These are phyloP conservation scores for Chiua sp. DNA, from an alignment of 1,284 basidiomycete genomes.

Conservation along the genomic window DNA sequence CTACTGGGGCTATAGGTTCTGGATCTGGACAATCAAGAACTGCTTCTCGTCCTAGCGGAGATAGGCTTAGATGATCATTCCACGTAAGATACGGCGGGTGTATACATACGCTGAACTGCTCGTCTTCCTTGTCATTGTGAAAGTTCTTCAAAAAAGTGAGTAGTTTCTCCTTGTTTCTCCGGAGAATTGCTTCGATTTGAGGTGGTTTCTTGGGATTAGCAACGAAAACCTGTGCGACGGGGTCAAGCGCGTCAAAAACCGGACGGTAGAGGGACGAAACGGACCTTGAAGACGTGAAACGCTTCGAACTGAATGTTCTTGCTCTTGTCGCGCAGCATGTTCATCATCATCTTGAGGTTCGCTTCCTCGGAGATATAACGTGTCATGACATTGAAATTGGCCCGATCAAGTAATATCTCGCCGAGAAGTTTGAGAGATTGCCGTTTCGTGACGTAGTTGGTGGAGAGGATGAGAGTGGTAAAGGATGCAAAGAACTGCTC, in stretches of 20 bases:
- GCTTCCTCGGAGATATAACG: slow-evolving; percentile 93
- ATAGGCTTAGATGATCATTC: slow-evolving; percentile 1
- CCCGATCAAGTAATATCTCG: slow-evolving; percentile 96
- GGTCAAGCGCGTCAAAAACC: background rate
- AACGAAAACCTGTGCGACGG: slow-evolving; percentile 81
- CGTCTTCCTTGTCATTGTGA: slow-evolving; percentile 99
- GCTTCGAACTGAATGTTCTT: slow-evolving; percentile 99
- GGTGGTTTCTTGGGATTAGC: slow-evolving; percentile 99
- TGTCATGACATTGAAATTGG: slow-evolving; percentile 99
- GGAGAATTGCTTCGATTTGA: slow-evolving; percentile 90
- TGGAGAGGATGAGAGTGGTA: slow-evolving; percentile 89
- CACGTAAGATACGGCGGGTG: background rate
- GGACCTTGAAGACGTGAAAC: slow-evolving; percentile 99
- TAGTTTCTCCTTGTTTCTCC: slow-evolving; percentile 94
- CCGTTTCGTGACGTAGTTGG: slow-evolving; percentile 99
- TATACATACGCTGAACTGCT: slow-evolving; percentile 83
- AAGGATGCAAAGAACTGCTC: slow-evolving; percentile 93
- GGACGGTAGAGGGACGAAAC: slow-evolving; percentile 1
- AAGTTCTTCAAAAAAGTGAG: slow-evolving; percentile 90
- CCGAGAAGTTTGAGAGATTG: slow-evolving; percentile 98
- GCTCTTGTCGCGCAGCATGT: slow-evolving; percentile 95
- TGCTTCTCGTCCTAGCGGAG: slow-evolving; percentile 87
- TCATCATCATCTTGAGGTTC: slow-evolving; percentile 99
- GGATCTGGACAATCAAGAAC: slow-evolving; percentile 92
- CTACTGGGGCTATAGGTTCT: slow-evolving; percentile 58